Evolutionary conservation across 768 basidiomycete genomes (phyloP).

Genomic region (Pulveroboletus sp.): DNA sequence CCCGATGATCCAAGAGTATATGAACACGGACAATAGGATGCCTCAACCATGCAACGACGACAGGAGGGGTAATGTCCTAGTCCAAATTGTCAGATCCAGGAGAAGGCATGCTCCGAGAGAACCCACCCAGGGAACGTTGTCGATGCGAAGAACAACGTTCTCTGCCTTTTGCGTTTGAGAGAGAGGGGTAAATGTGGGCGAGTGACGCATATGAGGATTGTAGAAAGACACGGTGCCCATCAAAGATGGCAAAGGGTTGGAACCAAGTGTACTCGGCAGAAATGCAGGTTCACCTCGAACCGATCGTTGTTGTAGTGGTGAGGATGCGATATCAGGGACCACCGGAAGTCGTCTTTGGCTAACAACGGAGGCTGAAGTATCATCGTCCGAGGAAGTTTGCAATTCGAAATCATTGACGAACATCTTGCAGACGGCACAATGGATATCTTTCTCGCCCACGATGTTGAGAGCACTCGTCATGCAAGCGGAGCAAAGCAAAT

Average conservation of each 20-base stretch:
- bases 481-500: constrained; percentile 75
- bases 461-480: constrained; percentile 85
- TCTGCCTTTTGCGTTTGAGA: constrained; percentile 26
- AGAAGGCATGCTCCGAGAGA: background rate
- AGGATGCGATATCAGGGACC: constrained; percentile 13
- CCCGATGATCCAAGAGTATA: constrained; percentile 74
- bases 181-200: constrained; percentile 9
- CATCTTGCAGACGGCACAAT: constrained; percentile 72
- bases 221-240: constrained; percentile 30
- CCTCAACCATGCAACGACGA: constrained; percentile 62
- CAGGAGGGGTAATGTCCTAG: constrained; percentile 80
- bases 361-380: constrained; percentile 14
- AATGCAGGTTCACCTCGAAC: constrained; percentile 24
- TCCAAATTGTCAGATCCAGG: constrained; percentile 6
- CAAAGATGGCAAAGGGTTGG: constrained; percentile 27
- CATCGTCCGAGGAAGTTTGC: constrained; percentile 27
- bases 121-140: constrained; percentile 85
- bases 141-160: constrained; percentile 69
- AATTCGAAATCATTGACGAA: constrained; percentile 69
- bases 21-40: constrained; percentile 63
- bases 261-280: constrained; percentile 26
- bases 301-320: constrained; percentile 24
- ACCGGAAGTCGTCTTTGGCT: constrained; percentile 10
- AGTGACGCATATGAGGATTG: constrained; percentile 19
- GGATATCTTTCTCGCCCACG: constrained; percentile 85